phyloP scores from a whole-genome alignment of 495 filamentous ascomycete genomes.

The Annulohypoxylon moriforme region DNA sequence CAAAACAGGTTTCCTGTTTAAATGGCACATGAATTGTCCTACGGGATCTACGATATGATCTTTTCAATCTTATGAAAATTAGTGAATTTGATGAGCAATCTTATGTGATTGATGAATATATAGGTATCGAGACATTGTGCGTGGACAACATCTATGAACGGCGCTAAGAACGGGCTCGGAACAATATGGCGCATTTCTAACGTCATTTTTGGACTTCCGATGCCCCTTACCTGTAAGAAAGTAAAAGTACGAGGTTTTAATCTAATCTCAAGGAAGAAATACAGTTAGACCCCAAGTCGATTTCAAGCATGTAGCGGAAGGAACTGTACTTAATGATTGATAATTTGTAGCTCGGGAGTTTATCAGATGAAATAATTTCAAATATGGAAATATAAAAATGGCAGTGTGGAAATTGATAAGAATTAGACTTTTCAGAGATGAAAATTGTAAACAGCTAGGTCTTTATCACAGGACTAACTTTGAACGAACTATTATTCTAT shows the following conservation, averaged over 20 bases:
- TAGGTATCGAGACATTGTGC: not conserved
- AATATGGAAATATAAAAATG: not conserved
- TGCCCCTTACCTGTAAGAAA: not conserved
- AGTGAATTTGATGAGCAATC: slow-evolving; percentile 1
- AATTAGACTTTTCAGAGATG: not conserved
- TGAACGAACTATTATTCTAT: not conserved
- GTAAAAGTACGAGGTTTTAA: not conserved
- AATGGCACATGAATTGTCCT: slow-evolving; percentile 40
- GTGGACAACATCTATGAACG: not conserved
- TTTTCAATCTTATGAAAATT: slow-evolving; percentile 1
- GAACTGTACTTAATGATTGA: not conserved
- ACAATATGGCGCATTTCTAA: not conserved
- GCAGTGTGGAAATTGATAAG: not conserved
- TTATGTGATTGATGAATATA: not conserved
- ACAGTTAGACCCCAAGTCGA: not conserved
- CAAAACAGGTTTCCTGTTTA: slow-evolving; percentile 29
- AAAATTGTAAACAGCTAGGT: not conserved
- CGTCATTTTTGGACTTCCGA: not conserved
- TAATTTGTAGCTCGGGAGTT: not conserved
- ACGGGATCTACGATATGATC: slow-evolving; percentile 35
- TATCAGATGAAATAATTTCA: not conserved
- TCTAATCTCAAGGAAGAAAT: not conserved
- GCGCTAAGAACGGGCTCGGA: not conserved
- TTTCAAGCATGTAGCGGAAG: not conserved
- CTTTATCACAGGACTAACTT: not conserved